Conservation (phyloP, 1,284 basidiomycete species). For the Marasmius oreades region DNA sequence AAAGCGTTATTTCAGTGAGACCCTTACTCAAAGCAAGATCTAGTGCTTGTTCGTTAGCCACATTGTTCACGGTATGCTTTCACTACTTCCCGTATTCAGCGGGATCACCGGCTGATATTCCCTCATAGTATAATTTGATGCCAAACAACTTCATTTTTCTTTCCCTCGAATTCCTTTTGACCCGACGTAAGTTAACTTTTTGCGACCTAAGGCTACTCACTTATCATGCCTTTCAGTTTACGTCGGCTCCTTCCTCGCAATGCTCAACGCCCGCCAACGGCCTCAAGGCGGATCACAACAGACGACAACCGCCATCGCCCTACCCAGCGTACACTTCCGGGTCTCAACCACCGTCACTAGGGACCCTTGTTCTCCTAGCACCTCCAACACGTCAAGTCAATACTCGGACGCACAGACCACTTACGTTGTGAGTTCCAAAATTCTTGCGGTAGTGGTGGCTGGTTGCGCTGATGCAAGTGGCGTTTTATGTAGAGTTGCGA, state of each 20-base stretch:
- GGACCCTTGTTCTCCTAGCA: neutral
- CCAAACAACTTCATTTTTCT: conserved; percentile 47
- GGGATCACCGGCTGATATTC: conserved; percentile 4
- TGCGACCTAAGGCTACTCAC: neutral
- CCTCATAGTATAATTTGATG: conserved; percentile 37
- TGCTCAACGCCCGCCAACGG: conserved; percentile 39
- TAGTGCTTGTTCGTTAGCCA: conserved; percentile 26
- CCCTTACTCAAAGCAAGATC: neutral
- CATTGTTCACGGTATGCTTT: conserved; percentile 26
- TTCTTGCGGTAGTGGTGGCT: too few species aligned
- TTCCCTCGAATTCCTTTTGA: conserved; percentile 37
- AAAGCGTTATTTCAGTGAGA: neutral
- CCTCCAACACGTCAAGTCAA: neutral
- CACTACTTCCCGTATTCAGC: conserved; percentile 16
- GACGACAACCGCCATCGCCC: neutral
- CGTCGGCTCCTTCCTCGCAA: conserved; percentile 49
- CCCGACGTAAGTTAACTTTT: conserved; percentile 13
- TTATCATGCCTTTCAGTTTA: conserved; percentile 34
- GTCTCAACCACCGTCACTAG: neutral
- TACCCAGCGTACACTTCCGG: neutral
- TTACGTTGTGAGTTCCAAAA: conserved; percentile 5
- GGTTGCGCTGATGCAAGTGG: too few species aligned
- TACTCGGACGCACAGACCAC: neutral
- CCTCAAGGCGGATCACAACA: conserved; percentile 5
- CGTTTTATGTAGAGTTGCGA: too few species aligned